Evolutionary conservation across 306 rosid genomes (phyloP).

Genomic region (Adenanthera pavonina): DNA sequence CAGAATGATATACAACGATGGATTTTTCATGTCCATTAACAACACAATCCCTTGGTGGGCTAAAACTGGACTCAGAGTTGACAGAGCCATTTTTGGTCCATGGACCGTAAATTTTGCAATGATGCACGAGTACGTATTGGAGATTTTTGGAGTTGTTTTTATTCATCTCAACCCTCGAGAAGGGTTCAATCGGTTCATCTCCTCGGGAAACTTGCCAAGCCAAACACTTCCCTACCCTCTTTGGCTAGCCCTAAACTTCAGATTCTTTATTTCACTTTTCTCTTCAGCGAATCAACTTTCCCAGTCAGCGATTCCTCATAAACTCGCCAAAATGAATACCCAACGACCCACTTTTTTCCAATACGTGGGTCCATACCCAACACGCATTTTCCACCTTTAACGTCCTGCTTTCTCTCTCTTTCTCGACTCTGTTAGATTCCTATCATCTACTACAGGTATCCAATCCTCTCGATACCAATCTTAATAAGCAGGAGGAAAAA

Average conservation of each 20-base stretch:
- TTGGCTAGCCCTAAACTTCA: too few relatives aligned
- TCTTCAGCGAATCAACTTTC: conserved; percentile 8
- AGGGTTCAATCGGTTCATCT: neutral
- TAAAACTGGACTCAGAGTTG: neutral
- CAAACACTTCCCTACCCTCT: neutral
- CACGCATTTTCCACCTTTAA: neutral
- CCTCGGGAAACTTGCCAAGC: conserved; percentile 13
- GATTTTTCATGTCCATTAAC: neutral
- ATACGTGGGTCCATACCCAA: neutral
- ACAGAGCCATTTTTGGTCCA: neutral
- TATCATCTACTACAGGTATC: neutral
- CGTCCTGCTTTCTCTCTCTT: neutral
- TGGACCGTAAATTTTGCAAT: neutral
- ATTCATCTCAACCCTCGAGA: too few relatives aligned
- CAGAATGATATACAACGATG: neutral
- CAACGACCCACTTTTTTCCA: neutral
- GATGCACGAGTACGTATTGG: neutral
- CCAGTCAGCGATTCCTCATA: neutral
- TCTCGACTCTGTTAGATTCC: neutral
- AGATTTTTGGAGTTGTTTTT: neutral
- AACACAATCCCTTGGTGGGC: neutral
- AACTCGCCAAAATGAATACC: neutral
- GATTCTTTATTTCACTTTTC: conserved; percentile 25
- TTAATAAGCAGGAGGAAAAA: neutral
- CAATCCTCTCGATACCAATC: neutral